phyloP scores from a whole-genome alignment of 106 monocot genomes.

The Alisma plantagoaquatica region DNA sequence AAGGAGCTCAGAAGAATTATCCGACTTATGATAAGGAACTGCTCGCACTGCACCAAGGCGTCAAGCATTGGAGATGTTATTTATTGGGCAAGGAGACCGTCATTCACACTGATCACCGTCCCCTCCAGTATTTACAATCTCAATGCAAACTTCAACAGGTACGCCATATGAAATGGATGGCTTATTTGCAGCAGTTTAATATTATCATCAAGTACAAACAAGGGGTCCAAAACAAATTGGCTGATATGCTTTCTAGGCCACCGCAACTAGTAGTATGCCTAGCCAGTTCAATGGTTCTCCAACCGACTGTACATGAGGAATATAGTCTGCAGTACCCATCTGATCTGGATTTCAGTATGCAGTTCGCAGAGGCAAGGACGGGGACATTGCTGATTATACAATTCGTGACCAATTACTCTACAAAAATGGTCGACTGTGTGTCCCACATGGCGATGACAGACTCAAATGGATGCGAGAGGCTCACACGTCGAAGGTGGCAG shows the following conservation, averaged over 20 bases:
- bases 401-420: background rate
- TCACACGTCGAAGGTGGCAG: background rate
- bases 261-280: background rate
- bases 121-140: constrained; percentile 6
- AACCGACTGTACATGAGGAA: background rate
- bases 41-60: background rate
- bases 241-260: constrained; percentile 5
- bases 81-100: constrained; percentile 6
- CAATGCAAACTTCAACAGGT: constrained; percentile 5
- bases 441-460: background rate
- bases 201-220: constrained; percentile 14
- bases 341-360: no score
- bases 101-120: constrained; percentile 3
- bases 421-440: background rate
- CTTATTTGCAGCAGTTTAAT: constrained; percentile 7
- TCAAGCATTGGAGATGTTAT: constrained; percentile 9
- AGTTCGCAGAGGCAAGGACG: background rate
- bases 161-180: constrained; percentile 7
- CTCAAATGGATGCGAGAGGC: background rate
- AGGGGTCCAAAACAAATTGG: background rate
- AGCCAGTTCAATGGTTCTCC: background rate
- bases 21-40: constrained; percentile 12
- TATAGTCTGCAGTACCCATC: background rate
- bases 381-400: background rate
- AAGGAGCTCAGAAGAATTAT: background rate